Evolutionary conservation across 257 asterid genomes (phyloP).

Genomic region (Capsicum chinense): DNA sequence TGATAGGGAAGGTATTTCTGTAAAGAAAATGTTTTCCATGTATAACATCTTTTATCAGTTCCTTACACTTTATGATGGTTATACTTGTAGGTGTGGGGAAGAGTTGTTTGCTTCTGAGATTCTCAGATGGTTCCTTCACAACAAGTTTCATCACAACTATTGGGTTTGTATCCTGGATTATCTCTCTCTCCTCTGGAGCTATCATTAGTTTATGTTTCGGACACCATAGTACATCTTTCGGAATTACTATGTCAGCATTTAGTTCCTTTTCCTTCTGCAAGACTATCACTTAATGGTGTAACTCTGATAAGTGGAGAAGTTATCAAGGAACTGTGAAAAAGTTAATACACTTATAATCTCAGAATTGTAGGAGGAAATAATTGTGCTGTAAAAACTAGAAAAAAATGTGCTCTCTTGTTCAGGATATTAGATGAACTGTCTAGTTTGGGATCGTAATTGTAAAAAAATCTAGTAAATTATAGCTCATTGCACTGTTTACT

Average conservation of each 20-base stretch:
- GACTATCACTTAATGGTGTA: background rate
- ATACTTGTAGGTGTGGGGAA: conserved; percentile 48
- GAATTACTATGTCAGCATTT: background rate
- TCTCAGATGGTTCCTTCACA: conserved; percentile 77
- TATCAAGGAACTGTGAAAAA: background rate
- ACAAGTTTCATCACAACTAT: conserved; percentile 83
- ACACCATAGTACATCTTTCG: conserved; percentile 7
- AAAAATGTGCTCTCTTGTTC: conserved; percentile 6
- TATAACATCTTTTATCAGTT: conserved; percentile 14
- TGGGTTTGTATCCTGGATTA: conserved; percentile 56
- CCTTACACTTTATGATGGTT: conserved; percentile 22
- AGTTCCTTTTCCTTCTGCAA: background rate
- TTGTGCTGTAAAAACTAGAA: background rate
- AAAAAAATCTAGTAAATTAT: background rate
- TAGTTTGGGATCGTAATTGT: conserved; percentile 12
- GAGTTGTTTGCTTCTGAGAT: conserved; percentile 46
- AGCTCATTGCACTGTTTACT: background rate
- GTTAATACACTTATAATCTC: background rate
- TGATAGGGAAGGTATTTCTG: background rate
- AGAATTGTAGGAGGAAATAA: background rate
- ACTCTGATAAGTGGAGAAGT: background rate
- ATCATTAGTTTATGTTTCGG: background rate
- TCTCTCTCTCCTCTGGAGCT: background rate
- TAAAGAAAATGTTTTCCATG: background rate
- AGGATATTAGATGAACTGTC: background rate